Conservation (phyloP, 306 rosid species). For the Trifolium dubium region DNA sequence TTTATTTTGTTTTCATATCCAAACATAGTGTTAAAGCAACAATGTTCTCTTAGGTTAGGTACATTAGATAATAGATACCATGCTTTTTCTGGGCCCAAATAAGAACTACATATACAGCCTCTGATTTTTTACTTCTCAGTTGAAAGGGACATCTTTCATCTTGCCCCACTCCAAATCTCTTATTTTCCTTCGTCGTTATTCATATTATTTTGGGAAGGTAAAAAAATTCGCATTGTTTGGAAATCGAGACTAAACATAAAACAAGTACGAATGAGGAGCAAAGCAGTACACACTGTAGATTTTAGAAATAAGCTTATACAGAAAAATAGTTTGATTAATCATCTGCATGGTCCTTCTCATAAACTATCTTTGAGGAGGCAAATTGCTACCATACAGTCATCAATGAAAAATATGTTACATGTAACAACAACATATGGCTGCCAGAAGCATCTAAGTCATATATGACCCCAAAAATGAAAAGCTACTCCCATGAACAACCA, state of each 20-base stretch:
- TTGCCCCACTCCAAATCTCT: no score
- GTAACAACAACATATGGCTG: constrained; percentile 58
- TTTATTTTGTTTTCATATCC: not conserved
- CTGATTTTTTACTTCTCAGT: not conserved
- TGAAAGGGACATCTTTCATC: no score
- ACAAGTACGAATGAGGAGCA: not conserved
- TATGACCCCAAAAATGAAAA: constrained; percentile 38
- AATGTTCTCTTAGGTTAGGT: not conserved
- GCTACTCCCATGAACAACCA: constrained; percentile 54
- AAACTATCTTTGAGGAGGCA: constrained; percentile 41
- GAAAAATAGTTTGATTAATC: constrained; percentile 47
- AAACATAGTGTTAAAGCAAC: not conserved
- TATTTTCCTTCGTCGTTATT: no score
- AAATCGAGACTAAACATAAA: not conserved
- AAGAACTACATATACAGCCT: not conserved
- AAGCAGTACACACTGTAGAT: not conserved
- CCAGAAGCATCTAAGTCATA: constrained; percentile 42
- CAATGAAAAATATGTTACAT: constrained; percentile 53
- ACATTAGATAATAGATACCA: not conserved
- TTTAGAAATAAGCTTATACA: constrained; percentile 46
- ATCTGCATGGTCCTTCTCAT: constrained; percentile 51
- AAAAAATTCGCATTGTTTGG: not conserved
- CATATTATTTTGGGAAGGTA: no score
- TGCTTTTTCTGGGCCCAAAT: not conserved
- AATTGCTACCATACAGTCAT: constrained; percentile 41